Base-by-base conservation (phyloP, 371 early-diverging fungal genomes). In the Mortierella polycephala region DNA sequence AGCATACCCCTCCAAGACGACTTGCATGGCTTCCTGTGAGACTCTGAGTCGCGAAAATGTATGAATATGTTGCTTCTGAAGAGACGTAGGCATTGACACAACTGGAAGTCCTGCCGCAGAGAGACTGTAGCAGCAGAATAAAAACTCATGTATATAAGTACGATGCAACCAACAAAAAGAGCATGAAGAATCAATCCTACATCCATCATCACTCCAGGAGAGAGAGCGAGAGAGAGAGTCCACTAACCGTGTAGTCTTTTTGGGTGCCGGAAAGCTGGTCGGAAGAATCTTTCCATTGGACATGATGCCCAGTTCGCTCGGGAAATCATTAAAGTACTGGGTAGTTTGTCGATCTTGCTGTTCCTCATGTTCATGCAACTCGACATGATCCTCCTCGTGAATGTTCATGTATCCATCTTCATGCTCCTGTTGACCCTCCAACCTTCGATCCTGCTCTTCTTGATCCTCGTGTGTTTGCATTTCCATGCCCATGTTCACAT, bases 281-380 rank as follows among this genome's bases (percentile, higher is more conserved):
- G 71, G 68, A 9, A 76, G 70, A 14, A 76, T 51, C 1, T 67
- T 45, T 46, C 77, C 77, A n/a, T 71, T 76, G 0, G 77, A 76
- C 71, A 76, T 71, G 49, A 76, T 76, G 16, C 77, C 77, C 14
- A 76, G 41, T 14, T 76, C 77, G 23, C 77, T 76, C 5, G 77
- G 77, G 40, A 76, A 71, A 44, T 76, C 77, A 30, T 76, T 71
- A 63, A 67, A 76, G 61, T 67, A 76, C 11, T 63, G 67, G 0
- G 58, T 55, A 8, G 60, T 67, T 1, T 47, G 9, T 2, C 37
- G 56, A 37, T 47, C 71, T 7, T 65, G 66, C 21, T 62, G 66
- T 23, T 62, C 67, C 6, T 75, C 67, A 20, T 75, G 63, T 39
- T 75, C 75, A 16, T 66, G 63, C 23, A 62, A 70, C 54, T 70